These are phyloP conservation scores for Sporodiniella umbellata DNA, from an alignment of 371 early-diverging fungal genomes.

Conservation along the genomic window DNA sequence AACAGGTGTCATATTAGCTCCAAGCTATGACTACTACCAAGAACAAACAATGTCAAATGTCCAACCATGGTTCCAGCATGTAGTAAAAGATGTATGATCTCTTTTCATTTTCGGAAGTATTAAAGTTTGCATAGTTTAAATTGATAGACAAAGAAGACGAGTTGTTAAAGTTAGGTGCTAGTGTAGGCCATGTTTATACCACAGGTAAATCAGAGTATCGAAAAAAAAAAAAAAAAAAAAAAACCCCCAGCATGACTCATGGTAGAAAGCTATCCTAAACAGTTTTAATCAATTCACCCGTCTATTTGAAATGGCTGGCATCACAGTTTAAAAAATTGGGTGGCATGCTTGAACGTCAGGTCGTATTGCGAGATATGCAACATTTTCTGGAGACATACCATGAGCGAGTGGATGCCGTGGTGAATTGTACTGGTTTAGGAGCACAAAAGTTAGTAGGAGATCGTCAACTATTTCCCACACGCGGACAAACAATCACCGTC, in stretches of 20 bases:
- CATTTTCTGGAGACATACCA: conserved; percentile 28
- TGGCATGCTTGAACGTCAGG: conserved; percentile 41
- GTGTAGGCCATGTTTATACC: conserved; percentile 51
- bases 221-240: background rate
- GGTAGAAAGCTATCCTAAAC: background rate
- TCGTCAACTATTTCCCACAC: conserved; percentile 56
- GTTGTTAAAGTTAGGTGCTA: conserved; percentile 42
- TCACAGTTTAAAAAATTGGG: conserved; percentile 50
- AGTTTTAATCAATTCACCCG: conserved; percentile 56
- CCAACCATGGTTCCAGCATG: conserved; percentile 52
- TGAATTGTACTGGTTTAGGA: conserved; percentile 78
- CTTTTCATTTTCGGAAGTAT: background rate
- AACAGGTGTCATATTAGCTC: conserved; percentile 44
- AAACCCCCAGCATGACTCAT: too few species aligned
- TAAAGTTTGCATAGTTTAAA: conserved; percentile 8
- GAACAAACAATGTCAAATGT: conserved; percentile 31
- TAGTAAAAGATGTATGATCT: conserved; percentile 47
- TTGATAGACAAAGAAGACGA: conserved; percentile 17
- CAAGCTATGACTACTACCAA: conserved; percentile 46
- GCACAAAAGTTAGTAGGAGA: conserved; percentile 70
- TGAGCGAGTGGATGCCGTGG: conserved; percentile 42
- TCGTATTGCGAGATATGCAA: conserved; percentile 47
- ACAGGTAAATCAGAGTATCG: too few species aligned
- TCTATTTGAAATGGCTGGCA: conserved; percentile 65
- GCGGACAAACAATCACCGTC: conserved; percentile 74